Conservation (phyloP, 225 moss, liverwort and hornwort genomes). For the Polytrichum commune region DNA sequence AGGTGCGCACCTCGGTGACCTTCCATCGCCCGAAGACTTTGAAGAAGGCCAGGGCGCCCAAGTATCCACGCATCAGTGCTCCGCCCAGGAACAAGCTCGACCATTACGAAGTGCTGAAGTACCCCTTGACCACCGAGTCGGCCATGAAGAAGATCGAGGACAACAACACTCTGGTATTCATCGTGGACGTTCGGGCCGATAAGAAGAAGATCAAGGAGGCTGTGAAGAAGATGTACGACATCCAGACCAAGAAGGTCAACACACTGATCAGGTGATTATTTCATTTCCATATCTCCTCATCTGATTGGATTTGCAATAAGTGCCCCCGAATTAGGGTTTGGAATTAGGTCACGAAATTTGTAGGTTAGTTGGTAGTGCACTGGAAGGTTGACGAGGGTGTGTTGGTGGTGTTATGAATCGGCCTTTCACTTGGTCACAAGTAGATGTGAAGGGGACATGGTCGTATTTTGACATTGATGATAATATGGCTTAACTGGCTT, state of each 20-base stretch:
- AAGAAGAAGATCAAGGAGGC: conserved; percentile 91
- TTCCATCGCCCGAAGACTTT: conserved; percentile 78
- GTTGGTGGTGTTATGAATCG: too few relatives aligned
- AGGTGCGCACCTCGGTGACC: conserved; percentile 71
- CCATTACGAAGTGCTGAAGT: conserved; percentile 89
- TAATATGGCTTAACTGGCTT: too few relatives aligned
- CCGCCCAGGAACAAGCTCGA: conserved; percentile 72
- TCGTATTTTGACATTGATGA: too few relatives aligned
- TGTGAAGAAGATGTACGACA: conserved; percentile 90
- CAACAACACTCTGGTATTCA: conserved; percentile 85
- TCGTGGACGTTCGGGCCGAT: conserved; percentile 73
- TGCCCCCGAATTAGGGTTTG: too few relatives aligned
- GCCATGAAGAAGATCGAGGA: conserved; percentile 96
- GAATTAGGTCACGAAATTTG: too few relatives aligned
- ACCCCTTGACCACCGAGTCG: conserved; percentile 80
- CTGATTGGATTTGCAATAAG: too few relatives aligned
- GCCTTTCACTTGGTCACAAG: too few relatives aligned
- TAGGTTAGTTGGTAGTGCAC: too few relatives aligned
- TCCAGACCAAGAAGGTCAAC: conserved; percentile 90
- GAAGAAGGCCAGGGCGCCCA: conserved; percentile 63
- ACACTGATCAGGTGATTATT: conserved; percentile 64
- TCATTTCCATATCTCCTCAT: too few relatives aligned
- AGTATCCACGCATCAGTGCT: conserved; percentile 72
- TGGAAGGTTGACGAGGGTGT: too few relatives aligned
- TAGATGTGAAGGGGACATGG: too few relatives aligned